A percentile compares a stretch with the other conserved stretches of the same genome.
phyloP scores from a whole-genome alignment of 2,329 filamentous ascomycete species.

The Fonsecaea multimorphosa region DNA sequence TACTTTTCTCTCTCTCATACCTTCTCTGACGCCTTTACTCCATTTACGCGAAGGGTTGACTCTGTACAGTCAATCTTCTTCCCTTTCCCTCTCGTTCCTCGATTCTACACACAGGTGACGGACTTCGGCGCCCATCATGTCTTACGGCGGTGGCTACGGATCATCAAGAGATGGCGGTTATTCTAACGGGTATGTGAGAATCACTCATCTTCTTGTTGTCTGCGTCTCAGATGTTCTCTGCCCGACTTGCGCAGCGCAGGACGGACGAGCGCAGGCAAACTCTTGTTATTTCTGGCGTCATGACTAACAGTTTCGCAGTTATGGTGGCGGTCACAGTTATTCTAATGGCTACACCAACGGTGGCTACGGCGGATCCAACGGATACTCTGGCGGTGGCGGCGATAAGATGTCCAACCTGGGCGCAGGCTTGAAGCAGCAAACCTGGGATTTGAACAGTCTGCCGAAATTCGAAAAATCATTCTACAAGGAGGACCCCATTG shows the following conservation, averaged over 20 bases:
- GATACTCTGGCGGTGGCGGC: slow-evolving; percentile 70
- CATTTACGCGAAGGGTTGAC: slow-evolving; percentile 39
- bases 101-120: slow-evolving; percentile 5
- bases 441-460: slow-evolving; percentile 79
- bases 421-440: slow-evolving; percentile 81
- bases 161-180: slow-evolving; percentile 54
- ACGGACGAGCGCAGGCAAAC: background rate
- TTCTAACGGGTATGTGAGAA: slow-evolving; percentile 35
- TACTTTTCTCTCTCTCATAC: slow-evolving; percentile 27
- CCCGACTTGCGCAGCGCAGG: background rate
- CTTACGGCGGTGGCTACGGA: slow-evolving; percentile 64
- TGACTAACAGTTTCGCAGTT: slow-evolving; percentile 14
- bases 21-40: slow-evolving; percentile 40
- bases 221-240: background rate
- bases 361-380: slow-evolving; percentile 60
- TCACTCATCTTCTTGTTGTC: background rate
- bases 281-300: background rate
- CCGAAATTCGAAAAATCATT: slow-evolving; percentile 99
- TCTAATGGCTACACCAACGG: slow-evolving; percentile 54
- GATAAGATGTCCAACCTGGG: slow-evolving; percentile 95
- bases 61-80: slow-evolving; percentile 34
- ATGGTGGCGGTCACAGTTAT: slow-evolving; percentile 13
- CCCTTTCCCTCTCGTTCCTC: slow-evolving; percentile 30
- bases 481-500: slow-evolving; percentile 91
- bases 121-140: slow-evolving; percentile 61